phyloP scores from a whole-genome alignment of 441 rosid species.

The Populus hybrid region DNA sequence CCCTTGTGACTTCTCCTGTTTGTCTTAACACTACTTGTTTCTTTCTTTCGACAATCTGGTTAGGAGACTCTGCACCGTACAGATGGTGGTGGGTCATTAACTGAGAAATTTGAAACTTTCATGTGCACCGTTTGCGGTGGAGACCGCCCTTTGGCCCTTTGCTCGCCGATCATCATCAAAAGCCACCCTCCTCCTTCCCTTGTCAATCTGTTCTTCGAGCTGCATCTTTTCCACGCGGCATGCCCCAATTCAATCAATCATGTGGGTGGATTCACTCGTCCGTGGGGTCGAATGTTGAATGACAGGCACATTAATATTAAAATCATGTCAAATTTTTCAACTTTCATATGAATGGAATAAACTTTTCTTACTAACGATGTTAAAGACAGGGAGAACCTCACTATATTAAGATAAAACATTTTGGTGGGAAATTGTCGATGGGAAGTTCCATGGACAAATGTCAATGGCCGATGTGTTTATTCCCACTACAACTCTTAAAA shows the following conservation, averaged over 20 bases:
- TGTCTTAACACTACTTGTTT: slow-evolving; percentile 1
- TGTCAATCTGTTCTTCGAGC: neutral
- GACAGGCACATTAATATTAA: neutral
- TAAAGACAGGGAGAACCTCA: neutral
- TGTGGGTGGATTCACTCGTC: neutral
- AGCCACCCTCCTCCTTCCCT: neutral
- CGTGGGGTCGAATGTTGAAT: neutral
- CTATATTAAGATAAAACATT: neutral
- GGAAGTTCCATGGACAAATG: slow-evolving; percentile 3
- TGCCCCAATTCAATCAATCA: neutral
- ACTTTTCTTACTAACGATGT: neutral
- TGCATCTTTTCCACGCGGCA: neutral
- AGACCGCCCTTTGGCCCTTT: neutral
- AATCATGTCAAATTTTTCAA: neutral
- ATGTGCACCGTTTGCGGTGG: slow-evolving; percentile 26
- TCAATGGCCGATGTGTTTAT: neutral
- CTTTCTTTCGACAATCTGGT: neutral
- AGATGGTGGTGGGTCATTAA: slow-evolving; percentile 31
- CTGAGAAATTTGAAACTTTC: slow-evolving; percentile 18
- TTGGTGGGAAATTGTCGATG: neutral
- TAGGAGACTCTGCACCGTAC: neutral
- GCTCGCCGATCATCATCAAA: slow-evolving; percentile 4
- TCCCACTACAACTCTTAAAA: neutral
- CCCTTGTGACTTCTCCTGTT: slow-evolving; percentile 3
- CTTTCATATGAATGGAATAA: slow-evolving; percentile 1